Conservation (phyloP, 1,284 basidiomycete species). For the Coniferiporia sulphurascens region DNA sequence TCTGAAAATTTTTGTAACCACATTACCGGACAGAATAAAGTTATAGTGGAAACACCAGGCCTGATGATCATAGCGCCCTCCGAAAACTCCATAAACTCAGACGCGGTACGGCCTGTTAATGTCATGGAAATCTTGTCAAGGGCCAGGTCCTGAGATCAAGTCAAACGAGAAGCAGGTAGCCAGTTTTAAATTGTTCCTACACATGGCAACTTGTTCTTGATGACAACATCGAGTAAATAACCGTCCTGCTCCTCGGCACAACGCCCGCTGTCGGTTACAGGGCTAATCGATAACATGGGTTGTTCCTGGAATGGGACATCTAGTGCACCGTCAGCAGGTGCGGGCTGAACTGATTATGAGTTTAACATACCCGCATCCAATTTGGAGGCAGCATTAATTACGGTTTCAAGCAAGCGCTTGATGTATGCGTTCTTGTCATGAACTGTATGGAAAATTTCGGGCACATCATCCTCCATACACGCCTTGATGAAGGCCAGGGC, state of each 20-base stretch:
- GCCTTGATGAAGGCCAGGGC: constrained; percentile 66
- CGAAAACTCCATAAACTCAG: constrained; percentile 48
- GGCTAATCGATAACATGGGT: constrained; percentile 52
- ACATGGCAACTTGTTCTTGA: constrained; percentile 68
- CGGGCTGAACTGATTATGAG: background rate
- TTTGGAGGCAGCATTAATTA: constrained; percentile 43
- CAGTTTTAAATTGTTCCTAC: constrained; percentile 39
- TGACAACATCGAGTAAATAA: constrained; percentile 48
- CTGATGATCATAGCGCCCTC: constrained; percentile 34
- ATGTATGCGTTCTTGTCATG: constrained; percentile 51
- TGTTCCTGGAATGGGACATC: constrained; percentile 66
- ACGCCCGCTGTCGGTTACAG: constrained; percentile 39
- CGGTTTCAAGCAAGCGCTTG: constrained; percentile 42
- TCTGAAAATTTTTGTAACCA: background rate
- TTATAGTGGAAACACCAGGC: constrained; percentile 52
- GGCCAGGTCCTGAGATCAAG: constrained; percentile 37
- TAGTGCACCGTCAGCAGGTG: constrained; percentile 27
- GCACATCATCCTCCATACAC: constrained; percentile 50
- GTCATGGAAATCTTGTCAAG: constrained; percentile 47
- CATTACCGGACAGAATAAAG: constrained; percentile 66
- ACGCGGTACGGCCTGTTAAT: constrained; percentile 48
- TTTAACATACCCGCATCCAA: constrained; percentile 52
- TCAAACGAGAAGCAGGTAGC: constrained; percentile 11
- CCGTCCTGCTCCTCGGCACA: constrained; percentile 60
- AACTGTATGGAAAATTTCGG: constrained; percentile 48